These are phyloP conservation scores for Piedraia hortae DNA, from an alignment of 2,329 filamentous ascomycete species.

Conservation along the genomic window DNA sequence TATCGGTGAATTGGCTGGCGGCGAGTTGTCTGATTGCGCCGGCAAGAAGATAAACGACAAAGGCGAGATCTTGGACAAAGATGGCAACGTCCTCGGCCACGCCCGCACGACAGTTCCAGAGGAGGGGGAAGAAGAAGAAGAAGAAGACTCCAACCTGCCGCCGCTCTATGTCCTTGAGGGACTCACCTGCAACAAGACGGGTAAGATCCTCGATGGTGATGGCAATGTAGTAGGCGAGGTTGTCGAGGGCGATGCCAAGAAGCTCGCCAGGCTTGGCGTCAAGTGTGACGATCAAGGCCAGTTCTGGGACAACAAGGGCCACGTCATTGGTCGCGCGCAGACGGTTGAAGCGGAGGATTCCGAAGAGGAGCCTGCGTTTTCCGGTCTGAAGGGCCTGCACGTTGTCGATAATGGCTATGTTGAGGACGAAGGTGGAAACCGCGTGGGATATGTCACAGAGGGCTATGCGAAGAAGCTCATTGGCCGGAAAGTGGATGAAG, in stretches of 20 bases:
- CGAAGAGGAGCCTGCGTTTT: constrained; percentile 22
- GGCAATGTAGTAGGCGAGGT: constrained; percentile 23
- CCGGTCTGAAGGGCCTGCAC: constrained; percentile 22
- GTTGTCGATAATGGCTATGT: constrained; percentile 24
- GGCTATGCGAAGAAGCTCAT: constrained; percentile 24
- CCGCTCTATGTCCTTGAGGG: constrained; percentile 23
- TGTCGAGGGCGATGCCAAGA: constrained; percentile 24
- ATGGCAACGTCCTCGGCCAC: constrained; percentile 34
- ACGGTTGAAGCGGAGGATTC: constrained; percentile 19
- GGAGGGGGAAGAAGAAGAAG: constrained; percentile 12
- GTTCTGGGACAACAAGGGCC: constrained; percentile 27
- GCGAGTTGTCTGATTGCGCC: constrained; percentile 32
- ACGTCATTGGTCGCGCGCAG: constrained; percentile 23
- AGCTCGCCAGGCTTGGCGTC: constrained; percentile 22
- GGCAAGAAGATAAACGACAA: constrained; percentile 37
- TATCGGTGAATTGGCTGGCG: constrained; percentile 26
- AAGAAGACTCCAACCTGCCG: constrained; percentile 14
- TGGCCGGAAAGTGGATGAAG: constrained; percentile 23
- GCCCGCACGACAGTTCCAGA: constrained; percentile 24
- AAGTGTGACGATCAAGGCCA: constrained; percentile 21
- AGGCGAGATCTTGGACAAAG: constrained; percentile 35
- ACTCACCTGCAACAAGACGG: constrained; percentile 22
- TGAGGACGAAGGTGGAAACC: constrained; percentile 23
- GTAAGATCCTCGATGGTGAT: constrained; percentile 21
- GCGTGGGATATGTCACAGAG: constrained; percentile 21